Evolutionary conservation across 495 filamentous ascomycete genomes (phyloP).

Genomic region (Parathielavia hyrcaniae): DNA sequence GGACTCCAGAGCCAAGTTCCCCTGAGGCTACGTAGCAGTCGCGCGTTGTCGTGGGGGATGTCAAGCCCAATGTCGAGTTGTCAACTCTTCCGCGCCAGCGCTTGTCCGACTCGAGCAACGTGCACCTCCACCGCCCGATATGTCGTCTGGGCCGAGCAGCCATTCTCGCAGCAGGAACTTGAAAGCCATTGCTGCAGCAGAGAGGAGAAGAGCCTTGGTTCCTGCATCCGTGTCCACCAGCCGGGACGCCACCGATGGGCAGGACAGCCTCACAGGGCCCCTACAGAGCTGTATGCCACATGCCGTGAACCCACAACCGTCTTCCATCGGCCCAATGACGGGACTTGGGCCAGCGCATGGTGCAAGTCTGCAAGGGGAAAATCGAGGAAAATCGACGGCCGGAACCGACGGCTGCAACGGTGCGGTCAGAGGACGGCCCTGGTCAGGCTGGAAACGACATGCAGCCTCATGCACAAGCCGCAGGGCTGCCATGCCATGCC

Average conservation of each 20-base stretch:
- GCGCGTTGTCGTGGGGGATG: slow-evolving; percentile 1
- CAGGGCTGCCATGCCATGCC: slow-evolving; percentile 11
- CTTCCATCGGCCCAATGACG: slow-evolving; percentile 1
- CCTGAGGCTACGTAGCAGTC: slow-evolving; percentile 20
- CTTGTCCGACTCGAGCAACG: neutral
- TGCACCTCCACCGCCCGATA: neutral
- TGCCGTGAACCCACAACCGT: slow-evolving; percentile 16
- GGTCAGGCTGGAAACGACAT: slow-evolving; percentile 18
- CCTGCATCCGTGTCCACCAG: slow-evolving; percentile 9
- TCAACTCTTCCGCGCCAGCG: slow-evolving; percentile 2
- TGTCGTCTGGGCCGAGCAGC: slow-evolving; percentile 13
- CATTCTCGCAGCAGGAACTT: slow-evolving; percentile 19
- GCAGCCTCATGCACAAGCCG: slow-evolving; percentile 16
- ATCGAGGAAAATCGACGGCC: slow-evolving; percentile 6
- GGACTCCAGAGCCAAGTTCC: slow-evolving; percentile 13
- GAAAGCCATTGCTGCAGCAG: slow-evolving; percentile 19
- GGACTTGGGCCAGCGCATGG: neutral
- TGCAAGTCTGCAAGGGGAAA: no score
- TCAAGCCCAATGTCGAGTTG: neutral
- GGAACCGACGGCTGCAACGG: slow-evolving; percentile 17
- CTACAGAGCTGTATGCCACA: slow-evolving; percentile 19
- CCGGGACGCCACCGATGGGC: slow-evolving; percentile 10
- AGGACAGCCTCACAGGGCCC: slow-evolving; percentile 14
- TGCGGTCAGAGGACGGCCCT: slow-evolving; percentile 16
- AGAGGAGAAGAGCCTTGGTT: slow-evolving; percentile 1